A percentile compares a stretch with the other conserved stretches of the same genome.
Evolutionary conservation across 2,329 filamentous ascomycete species (phyloP).

Genomic region (Pseudogymnoascus sp.): DNA sequence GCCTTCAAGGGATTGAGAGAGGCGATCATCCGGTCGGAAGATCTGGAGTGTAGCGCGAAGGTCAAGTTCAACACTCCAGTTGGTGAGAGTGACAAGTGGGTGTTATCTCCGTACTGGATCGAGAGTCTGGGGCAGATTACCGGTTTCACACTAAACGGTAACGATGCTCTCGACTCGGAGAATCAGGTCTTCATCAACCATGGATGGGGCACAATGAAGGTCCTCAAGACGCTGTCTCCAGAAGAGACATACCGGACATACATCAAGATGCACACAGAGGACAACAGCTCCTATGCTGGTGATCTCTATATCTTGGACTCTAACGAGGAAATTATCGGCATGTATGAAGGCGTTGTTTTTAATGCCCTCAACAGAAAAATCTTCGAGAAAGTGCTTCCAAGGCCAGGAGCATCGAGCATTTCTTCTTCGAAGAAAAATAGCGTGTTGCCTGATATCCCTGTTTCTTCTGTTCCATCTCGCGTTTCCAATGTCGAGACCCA

Average conservation of each 20-base stretch:
- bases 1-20: slow-evolving; percentile 25
- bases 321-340: too few species aligned
- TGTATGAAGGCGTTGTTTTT: too few species aligned
- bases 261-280: too few species aligned
- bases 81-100: too few species aligned
- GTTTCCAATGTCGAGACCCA: slow-evolving; percentile 32
- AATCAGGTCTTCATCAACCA: slow-evolving; percentile 23
- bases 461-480: slow-evolving; percentile 30
- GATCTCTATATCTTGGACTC: too few species aligned
- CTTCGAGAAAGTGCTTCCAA: slow-evolving; percentile 18
- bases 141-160: slow-evolving; percentile 25
- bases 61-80: too few species aligned
- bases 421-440: slow-evolving; percentile 50
- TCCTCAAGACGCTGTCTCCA: too few species aligned
- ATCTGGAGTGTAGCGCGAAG: too few species aligned
- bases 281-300: too few species aligned
- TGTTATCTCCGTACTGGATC: slow-evolving; percentile 17
- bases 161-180: slow-evolving; percentile 22
- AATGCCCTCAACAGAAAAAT: too few species aligned
- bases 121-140: slow-evolving; percentile 18
- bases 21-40: slow-evolving; percentile 17
- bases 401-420: slow-evolving; percentile 36
- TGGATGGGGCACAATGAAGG: slow-evolving; percentile 17
- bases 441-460: slow-evolving; percentile 55
- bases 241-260: too few species aligned